Percentiles rank a stretch among this genome's conserved stretches.
These are phyloP conservation scores for Thermochaetoides dissita DNA, from an alignment of 2,329 filamentous ascomycete genomes.

Conservation along the genomic window DNA sequence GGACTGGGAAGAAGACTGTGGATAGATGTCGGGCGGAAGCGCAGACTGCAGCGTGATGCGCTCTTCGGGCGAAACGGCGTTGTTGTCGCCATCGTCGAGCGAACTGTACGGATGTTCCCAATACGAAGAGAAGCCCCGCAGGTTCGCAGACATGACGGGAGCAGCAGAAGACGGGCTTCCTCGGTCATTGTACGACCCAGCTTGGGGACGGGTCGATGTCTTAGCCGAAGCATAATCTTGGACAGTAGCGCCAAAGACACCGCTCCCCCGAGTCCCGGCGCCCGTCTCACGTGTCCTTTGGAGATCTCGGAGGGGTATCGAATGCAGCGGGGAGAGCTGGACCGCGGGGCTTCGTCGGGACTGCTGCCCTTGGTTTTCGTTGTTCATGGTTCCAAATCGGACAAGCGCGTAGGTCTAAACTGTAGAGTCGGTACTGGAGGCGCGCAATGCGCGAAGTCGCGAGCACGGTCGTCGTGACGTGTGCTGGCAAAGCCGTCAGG, in stretches of 20 bases:
- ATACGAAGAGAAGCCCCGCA: conserved; percentile 34
- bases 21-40: neutral
- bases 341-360: conserved; percentile 21
- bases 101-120: conserved; percentile 35
- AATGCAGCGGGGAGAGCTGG: conserved; percentile 34
- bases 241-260: conserved; percentile 13
- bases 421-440: neutral
- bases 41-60: conserved; percentile 32
- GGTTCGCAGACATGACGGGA: conserved; percentile 21
- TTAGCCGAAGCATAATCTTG: conserved; percentile 13
- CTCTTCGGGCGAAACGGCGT: conserved; percentile 38
- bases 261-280: conserved; percentile 1
- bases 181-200: conserved; percentile 1
- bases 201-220: neutral
- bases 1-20: neutral
- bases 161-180: conserved; percentile 14
- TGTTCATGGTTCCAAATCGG: conserved; percentile 3
- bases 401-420: too few relatives aligned
- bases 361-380: conserved; percentile 16
- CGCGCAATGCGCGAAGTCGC: conserved; percentile 12
- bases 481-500: too few relatives aligned
- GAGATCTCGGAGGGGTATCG: conserved; percentile 60
- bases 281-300: conserved; percentile 18
- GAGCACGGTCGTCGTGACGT: too few relatives aligned
- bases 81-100: conserved; percentile 20